These are phyloP conservation scores for Torulaspora indica DNA, from an alignment of 805 yeast genomes.

Conservation along the genomic window DNA sequence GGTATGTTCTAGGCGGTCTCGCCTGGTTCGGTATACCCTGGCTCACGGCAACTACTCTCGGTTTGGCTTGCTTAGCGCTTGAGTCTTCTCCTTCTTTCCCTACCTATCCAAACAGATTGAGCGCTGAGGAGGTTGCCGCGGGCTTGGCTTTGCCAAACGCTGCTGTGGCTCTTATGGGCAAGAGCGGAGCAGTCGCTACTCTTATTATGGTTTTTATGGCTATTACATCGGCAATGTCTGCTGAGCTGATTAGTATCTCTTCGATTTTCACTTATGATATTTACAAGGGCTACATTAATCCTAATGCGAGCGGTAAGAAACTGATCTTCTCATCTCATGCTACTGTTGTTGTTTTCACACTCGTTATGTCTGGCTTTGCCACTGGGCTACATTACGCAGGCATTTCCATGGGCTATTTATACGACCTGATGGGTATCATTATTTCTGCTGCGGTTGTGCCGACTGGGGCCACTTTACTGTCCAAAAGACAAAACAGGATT, in stretches of 20 bases:
- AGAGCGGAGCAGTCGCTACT: constrained; percentile 82
- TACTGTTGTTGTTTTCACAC: constrained; percentile 55
- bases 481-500: constrained; percentile 55
- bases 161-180: constrained; percentile 79
- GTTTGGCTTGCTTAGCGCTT: constrained; percentile 73
- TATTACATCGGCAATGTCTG: constrained; percentile 86
- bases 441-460: constrained; percentile 86
- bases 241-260: constrained; percentile 84
- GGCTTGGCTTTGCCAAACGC: constrained; percentile 68
- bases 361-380: constrained; percentile 75
- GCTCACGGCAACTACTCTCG: constrained; percentile 77
- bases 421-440: constrained; percentile 84
- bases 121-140: constrained; percentile 66
- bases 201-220: constrained; percentile 83
- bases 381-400: constrained; percentile 78
- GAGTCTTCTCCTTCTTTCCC: constrained; percentile 72
- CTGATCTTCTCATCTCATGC: constrained; percentile 65
- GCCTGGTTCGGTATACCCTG: constrained; percentile 92
- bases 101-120: constrained; percentile 64
- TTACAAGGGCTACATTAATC: constrained; percentile 75
- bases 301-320: constrained; percentile 68
- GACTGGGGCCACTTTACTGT: constrained; percentile 58
- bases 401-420: constrained; percentile 80
- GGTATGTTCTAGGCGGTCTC: constrained; percentile 81
- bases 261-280: constrained; percentile 82